Base-by-base conservation (phyloP, 2,329 filamentous ascomycete genomes). In the Ceratocystis cacaofunesta region DNA sequence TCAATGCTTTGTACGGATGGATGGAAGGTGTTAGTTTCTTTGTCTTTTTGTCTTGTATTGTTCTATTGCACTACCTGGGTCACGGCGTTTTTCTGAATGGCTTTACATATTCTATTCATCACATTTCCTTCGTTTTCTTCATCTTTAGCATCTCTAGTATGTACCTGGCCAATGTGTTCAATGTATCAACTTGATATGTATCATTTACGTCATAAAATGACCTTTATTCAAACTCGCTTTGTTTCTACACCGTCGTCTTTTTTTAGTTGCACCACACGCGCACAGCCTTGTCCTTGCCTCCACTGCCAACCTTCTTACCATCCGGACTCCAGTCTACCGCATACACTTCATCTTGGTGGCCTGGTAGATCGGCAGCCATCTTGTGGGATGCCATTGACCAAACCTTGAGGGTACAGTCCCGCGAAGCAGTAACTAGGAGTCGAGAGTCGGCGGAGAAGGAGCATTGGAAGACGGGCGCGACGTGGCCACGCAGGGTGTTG, bases 241-340 rank as follows among this genome's bases (percentile, higher is more conserved):
- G 4, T 22, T 25, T 32, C 28, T 36, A 19, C 25, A 8, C 2
- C 55, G 5, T 10, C 19, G 15, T 58, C 72, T 7, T n/a, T 44
- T 28, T 62, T 72, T 76, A 87, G 72, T 86, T 84, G 70, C 82
- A 79, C 85, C 85, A 88, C 52, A 86, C 74, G 69, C 84, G 78
- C 22, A 88, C 83, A 1, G 84, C 84, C 74, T 95, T 96, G 75
- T 99, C 94, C 73, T 92, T 92, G 8, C 94, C 94, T 65, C 92
- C 94, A 74, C 91, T 96, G 19, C 86, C 91, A 17, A 97, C 92
- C 70, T 86, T 86, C 70, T 90, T 83, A 7, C 94, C 94, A 73
- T 96, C 92, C 0, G 90, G 87, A 70, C 89, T 92, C 94, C 92
- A 97, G 74, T 97, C 92, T 12, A 96, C 86, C 0, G 92, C 90